Base-by-base conservation (phyloP, 2,329 filamentous ascomycete genomes). In the Phialophora tarda region DNA sequence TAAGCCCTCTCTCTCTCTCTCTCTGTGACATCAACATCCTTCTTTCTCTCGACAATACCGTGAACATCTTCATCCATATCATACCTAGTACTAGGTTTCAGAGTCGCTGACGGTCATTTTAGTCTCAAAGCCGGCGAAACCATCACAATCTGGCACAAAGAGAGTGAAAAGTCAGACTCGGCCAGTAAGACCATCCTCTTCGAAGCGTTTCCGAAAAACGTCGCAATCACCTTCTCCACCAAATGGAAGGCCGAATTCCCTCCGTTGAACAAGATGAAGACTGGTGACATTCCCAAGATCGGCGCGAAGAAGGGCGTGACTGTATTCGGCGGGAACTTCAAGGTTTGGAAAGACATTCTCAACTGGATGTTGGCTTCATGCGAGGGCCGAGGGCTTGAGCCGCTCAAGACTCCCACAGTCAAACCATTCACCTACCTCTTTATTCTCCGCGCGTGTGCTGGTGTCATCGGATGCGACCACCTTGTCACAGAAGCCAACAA, bases 311-410 rank as follows among this genome's bases (percentile, higher is more conserved):
- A 58, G 14, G 32, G 57, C 14, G 50, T 67, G 30, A 63, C 44
- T 14, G 47, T 68, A 26, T 58, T 34, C 4, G 67, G 70, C 21
- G 70, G 65, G 11, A 54, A 56, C 14, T n/a, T 62, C 30, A 58
- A 61, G 3, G 66, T 65, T 11, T 64, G 69, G 64, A 57, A 56
- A 21, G 44, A 64, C 11, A 67, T 72, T 21, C 28, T 72, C 47
- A 50, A 41, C 17, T 72, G 70, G 70, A 72, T 72, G 70, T 21
- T 71, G 21, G 48, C 38, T 2, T 66, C 62, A 44, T 71, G 69
- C 50, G 34, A 66, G 11, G 67, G 70, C 2, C 59, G 50, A 30
- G 70, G 70, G 2, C 41, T 70, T 17, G 44, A 23, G 7, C 57
- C 23, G 4, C 63, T 64, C 21, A 55, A 62, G n/a, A 51, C 51